Evolutionary conservation across 164 flowering plant species (phyloP).

Genomic region (Echeveria elegans): DNA sequence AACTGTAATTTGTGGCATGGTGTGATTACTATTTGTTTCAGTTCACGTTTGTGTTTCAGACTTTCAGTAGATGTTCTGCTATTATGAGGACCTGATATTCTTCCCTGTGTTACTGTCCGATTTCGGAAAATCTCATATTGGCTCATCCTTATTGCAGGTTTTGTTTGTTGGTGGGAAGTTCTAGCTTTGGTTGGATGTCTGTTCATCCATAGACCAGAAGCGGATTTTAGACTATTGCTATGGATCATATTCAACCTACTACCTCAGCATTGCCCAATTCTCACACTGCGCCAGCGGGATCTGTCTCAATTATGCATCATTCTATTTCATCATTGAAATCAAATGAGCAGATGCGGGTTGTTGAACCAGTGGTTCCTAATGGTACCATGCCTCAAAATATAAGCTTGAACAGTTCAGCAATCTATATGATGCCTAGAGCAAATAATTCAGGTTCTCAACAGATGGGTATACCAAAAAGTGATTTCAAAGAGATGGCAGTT

Average conservation of each 20-base stretch:
- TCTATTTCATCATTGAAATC: background rate
- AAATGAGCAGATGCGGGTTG: conserved; percentile 14
- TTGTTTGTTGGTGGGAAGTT: background rate
- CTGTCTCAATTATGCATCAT: background rate
- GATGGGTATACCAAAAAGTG: conserved; percentile 9
- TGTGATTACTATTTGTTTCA: background rate
- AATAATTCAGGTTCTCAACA: conserved; percentile 15
- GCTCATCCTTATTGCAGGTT: background rate
- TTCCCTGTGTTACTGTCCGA: background rate
- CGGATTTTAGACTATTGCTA: background rate
- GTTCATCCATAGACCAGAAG: background rate
- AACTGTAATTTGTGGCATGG: background rate
- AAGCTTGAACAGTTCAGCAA: conserved; percentile 13
- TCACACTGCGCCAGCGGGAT: background rate
- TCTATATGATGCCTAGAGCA: conserved; percentile 18
- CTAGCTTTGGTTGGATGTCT: background rate
- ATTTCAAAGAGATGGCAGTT: conserved; percentile 11
- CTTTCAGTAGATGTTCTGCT: background rate
- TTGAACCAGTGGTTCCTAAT: conserved; percentile 13
- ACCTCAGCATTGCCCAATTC: background rate
- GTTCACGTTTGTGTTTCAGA: background rate
- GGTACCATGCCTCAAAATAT: conserved; percentile 9
- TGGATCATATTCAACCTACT: background rate
- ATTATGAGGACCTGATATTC: background rate
- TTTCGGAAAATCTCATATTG: background rate